Evolutionary conservation across 2,329 filamentous ascomycete genomes (phyloP).

Genomic region (Fusarium buxicola): DNA sequence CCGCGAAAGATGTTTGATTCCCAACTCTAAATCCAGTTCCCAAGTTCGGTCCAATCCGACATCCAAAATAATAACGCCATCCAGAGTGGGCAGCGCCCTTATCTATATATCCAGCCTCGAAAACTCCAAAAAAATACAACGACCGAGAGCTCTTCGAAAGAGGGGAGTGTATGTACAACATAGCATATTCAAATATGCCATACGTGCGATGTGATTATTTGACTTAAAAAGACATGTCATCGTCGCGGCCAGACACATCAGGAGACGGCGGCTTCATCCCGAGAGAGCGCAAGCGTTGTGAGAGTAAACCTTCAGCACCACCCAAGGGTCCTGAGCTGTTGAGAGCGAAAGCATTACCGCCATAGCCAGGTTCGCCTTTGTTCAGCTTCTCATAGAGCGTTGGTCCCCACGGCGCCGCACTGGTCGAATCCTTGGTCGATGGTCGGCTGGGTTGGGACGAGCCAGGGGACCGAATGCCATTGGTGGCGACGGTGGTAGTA

Average conservation of each 20-base stretch:
- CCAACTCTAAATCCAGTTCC: neutral
- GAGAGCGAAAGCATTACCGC: slow-evolving; percentile 63
- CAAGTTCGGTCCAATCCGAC: neutral
- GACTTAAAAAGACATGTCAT: slow-evolving; percentile 13
- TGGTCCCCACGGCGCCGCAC: slow-evolving; percentile 47
- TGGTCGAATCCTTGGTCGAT: slow-evolving; percentile 51
- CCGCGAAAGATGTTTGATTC: slow-evolving; percentile 8
- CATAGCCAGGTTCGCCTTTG: slow-evolving; percentile 73
- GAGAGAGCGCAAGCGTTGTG: slow-evolving; percentile 73
- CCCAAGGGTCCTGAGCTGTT: slow-evolving; percentile 51
- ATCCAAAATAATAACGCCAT: slow-evolving; percentile 9
- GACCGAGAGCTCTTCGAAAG: neutral
- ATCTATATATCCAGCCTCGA: slow-evolving; percentile 13
- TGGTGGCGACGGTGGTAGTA: slow-evolving; percentile 40
- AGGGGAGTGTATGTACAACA: slow-evolving; percentile 13
- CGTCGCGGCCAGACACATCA: slow-evolving; percentile 1
- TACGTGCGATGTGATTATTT: neutral
- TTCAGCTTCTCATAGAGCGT: slow-evolving; percentile 73
- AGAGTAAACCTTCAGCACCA: slow-evolving; percentile 74
- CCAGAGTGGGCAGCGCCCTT: slow-evolving; percentile 6
- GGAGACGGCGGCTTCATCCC: slow-evolving; percentile 57
- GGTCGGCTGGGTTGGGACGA: slow-evolving; percentile 50
- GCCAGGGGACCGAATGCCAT: slow-evolving; percentile 41
- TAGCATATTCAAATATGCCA: slow-evolving; percentile 10
- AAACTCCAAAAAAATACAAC: neutral